phyloP scores from a whole-genome alignment of 2,329 filamentous ascomycete species.

The Pestalotiopsis sp. region DNA sequence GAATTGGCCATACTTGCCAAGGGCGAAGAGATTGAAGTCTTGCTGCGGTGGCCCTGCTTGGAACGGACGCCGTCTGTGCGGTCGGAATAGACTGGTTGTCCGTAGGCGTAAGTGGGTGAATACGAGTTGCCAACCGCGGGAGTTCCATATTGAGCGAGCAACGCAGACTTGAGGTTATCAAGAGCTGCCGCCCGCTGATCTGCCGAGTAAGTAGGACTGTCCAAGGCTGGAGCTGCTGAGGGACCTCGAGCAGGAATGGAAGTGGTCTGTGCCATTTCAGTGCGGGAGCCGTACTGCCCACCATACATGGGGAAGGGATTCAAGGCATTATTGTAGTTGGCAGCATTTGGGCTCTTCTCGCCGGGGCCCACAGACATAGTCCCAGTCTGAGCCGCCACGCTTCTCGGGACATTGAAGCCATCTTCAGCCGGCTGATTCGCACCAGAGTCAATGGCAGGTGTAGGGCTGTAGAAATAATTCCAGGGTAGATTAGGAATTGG shows the following conservation, averaged over 20 bases:
- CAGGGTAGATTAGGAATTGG: conserved; percentile 46
- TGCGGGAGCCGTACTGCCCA: neutral
- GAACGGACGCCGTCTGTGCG: neutral
- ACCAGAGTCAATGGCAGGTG: conserved; percentile 23
- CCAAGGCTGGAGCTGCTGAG: neutral
- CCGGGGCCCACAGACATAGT: conserved; percentile 17
- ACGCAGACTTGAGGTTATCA: conserved; percentile 11
- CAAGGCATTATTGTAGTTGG: neutral
- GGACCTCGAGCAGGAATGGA: neutral
- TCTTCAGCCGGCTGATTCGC: conserved; percentile 19
- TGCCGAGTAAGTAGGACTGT: conserved; percentile 6
- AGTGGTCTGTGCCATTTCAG: neutral
- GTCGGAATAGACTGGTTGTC: neutral
- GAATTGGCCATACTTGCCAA: neutral
- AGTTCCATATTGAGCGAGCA: conserved; percentile 14
- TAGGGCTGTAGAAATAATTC: conserved; percentile 45
- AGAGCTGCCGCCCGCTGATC: conserved; percentile 11
- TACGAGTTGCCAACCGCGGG: neutral
- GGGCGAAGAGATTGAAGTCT: neutral
- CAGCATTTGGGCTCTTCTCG: conserved; percentile 4
- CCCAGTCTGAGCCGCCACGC: conserved; percentile 20
- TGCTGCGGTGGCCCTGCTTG: neutral
- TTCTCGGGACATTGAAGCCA: conserved; percentile 25
- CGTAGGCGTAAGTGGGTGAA: neutral
- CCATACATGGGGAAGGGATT: neutral